These are phyloP conservation scores for Chrysosporium queenslandicum DNA, from an alignment of 2,329 filamentous ascomycete genomes.

Conservation along the genomic window DNA sequence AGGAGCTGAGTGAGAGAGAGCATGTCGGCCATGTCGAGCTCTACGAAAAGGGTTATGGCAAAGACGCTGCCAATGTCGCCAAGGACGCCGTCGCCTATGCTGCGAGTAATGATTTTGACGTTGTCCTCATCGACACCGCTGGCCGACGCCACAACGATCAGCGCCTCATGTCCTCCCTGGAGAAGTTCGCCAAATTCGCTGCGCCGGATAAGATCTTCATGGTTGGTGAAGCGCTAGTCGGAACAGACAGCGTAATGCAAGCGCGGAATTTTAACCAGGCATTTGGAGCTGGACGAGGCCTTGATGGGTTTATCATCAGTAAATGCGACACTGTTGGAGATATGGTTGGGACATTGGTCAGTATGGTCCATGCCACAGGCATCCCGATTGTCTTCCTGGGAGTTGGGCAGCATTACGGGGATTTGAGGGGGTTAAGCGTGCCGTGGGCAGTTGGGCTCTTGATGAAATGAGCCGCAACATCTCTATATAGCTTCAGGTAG, in stretches of 20 bases:
- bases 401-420: conserved; percentile 57
- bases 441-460: conserved; percentile 52
- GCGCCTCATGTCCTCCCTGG: conserved; percentile 87
- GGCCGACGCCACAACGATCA: conserved; percentile 92
- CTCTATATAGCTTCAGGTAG: too few species aligned
- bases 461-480: conserved; percentile 38
- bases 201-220: conserved; percentile 97
- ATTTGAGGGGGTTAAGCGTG: conserved; percentile 55
- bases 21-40: conserved; percentile 71
- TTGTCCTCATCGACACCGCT: conserved; percentile 93
- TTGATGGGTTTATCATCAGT: conserved; percentile 96
- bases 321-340: conserved; percentile 99
- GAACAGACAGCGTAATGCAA: conserved; percentile 89
- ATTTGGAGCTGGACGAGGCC: conserved; percentile 66
- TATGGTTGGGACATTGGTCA: conserved; percentile 93
- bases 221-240: conserved; percentile 87
- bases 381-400: conserved; percentile 92
- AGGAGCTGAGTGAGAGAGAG: conserved; percentile 76
- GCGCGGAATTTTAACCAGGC: conserved; percentile 92
- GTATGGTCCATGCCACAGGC: conserved; percentile 92
- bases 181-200: conserved; percentile 95
- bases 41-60: conserved; percentile 95
- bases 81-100: conserved; percentile 85
- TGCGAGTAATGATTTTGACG: conserved; percentile 66
- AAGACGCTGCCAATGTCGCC: conserved; percentile 90